These are phyloP conservation scores for Metschnikowia baotianmanensis DNA, from an alignment of 805 yeast species.

Conservation along the genomic window DNA sequence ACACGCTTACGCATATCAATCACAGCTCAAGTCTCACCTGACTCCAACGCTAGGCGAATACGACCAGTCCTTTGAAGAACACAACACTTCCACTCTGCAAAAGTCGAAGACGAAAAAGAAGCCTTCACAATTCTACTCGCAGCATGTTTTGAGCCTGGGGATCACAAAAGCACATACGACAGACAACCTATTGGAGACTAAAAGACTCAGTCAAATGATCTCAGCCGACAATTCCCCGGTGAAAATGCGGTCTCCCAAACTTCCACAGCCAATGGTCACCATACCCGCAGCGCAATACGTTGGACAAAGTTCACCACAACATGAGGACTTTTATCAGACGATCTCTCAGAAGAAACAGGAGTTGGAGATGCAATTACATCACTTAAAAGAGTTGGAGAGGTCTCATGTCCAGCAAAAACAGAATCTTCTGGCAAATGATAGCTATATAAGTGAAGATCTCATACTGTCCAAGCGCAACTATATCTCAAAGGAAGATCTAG, in stretches of 20 bases:
- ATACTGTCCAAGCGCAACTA: conserved; percentile 32
- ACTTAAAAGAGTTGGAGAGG: conserved; percentile 31
- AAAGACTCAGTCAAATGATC: conserved; percentile 16
- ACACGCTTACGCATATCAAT: conserved; percentile 7
- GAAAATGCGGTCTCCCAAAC: conserved; percentile 16
- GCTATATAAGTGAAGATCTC: conserved; percentile 36
- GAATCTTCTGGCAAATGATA: conserved; percentile 22
- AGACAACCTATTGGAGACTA: conserved; percentile 13
- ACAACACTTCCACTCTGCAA: conserved; percentile 10
- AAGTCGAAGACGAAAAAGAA: conserved; percentile 4
- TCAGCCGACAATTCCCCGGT: conserved; percentile 22
- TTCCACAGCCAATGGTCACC: background rate
- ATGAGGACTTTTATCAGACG: conserved; percentile 24
- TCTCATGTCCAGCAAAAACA: conserved; percentile 11
- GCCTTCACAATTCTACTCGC: conserved; percentile 15
- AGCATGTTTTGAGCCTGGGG: conserved; percentile 18
- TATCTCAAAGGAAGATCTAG: conserved; percentile 34
- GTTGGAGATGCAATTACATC: conserved; percentile 38
- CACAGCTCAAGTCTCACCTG: conserved; percentile 11
- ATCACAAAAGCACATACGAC: conserved; percentile 15
- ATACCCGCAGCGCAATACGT: background rate
- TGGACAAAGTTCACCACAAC: conserved; percentile 5
- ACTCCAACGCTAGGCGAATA: conserved; percentile 16
- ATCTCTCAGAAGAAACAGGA: conserved; percentile 36
- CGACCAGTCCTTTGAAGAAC: conserved; percentile 13